Conservation (phyloP, 2,329 filamentous ascomycete genomes). For the Monilinia fructicola region DNA sequence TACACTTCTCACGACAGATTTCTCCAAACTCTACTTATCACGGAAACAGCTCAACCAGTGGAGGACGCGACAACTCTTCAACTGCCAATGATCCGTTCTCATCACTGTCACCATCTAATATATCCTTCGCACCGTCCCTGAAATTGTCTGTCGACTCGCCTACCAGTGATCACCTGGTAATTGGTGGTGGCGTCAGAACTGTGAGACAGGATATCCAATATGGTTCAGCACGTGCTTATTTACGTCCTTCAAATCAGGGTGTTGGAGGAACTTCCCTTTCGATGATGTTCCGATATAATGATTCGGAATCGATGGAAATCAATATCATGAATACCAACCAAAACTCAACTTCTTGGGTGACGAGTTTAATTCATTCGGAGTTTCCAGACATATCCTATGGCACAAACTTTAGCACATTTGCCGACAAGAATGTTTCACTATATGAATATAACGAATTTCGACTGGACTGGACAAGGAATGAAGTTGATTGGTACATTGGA, state of each 20-base stretch:
- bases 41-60: neutral
- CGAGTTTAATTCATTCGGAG: slow-evolving; percentile 43
- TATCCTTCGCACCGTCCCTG: slow-evolving; percentile 11
- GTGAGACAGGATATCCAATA: slow-evolving; percentile 48
- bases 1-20: neutral
- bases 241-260: slow-evolving; percentile 44
- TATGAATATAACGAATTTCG: slow-evolving; percentile 46
- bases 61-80: neutral
- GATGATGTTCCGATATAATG: slow-evolving; percentile 49
- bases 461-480: slow-evolving; percentile 49
- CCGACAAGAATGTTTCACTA: slow-evolving; percentile 13
- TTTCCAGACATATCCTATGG: slow-evolving; percentile 43
- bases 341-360: slow-evolving; percentile 43
- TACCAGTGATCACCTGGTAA: slow-evolving; percentile 40
- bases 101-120: neutral
- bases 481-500: slow-evolving; percentile 46
- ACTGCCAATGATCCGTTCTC: neutral
- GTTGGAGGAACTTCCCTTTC: slow-evolving; percentile 46
- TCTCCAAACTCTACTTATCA: neutral
- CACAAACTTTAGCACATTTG: slow-evolving; percentile 28
- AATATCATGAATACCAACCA: slow-evolving; percentile 49
- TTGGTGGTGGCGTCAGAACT: slow-evolving; percentile 46
- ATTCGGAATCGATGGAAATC: slow-evolving; percentile 45
- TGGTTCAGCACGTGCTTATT: slow-evolving; percentile 47
- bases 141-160: slow-evolving; percentile 24